Evolutionary conservation across 805 yeast species (phyloP), one percentile per base, ranked within the genome.

Genomic region (Ogataea pilisensis): DNA sequence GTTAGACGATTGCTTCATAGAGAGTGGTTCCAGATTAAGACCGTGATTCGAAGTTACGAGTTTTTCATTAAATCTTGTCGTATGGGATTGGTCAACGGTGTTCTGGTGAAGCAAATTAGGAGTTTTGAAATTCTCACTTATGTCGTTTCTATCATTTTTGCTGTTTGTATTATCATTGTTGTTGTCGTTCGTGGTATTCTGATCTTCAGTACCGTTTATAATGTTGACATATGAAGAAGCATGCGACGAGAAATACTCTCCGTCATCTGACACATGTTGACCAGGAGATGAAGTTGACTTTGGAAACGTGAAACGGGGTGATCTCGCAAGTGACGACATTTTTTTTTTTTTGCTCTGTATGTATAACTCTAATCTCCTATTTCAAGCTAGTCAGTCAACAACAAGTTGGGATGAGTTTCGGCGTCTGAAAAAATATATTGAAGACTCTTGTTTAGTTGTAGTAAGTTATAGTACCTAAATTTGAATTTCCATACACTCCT

Each of bases 241-340:
- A 18, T 21, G 12, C 11, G 43, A 31, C 2, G 43, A 31, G 18
- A 36, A 41, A 14, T 35, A 41, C 13, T 41, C 39, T 4, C 21
- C 21, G 5, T 32, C 37, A n/a, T 40, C 31, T 8, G 42, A 18
- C 11, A 20, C 17, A 5, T n/a, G 12, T 5, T 28, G 14, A 26
- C 11, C 12, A 14, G 28, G 20, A 14, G 39, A 20, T 5, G 35
- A 25, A 4, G 30, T n/a, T 2, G 34, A 20, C 3, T 13, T 8
- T 9, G 44, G 44, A 19, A 41, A 41, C 13, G 31, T 31, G 25
- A 37, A 41, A 34, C 20, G 44, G 5, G 44, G 44, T 3, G 44
- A 41, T 18, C 34, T 41, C 18, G 44, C 28, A 8, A 36, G 17
- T 8, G 39, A 33, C 22, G 34, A 22, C 26, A 22, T 22, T n/a